A percentile compares a stretch with the other conserved stretches of the same genome.
Conservation (phyloP, 2,329 filamentous ascomycete genomes). For the Ophiosphaerella korrae region DNA sequence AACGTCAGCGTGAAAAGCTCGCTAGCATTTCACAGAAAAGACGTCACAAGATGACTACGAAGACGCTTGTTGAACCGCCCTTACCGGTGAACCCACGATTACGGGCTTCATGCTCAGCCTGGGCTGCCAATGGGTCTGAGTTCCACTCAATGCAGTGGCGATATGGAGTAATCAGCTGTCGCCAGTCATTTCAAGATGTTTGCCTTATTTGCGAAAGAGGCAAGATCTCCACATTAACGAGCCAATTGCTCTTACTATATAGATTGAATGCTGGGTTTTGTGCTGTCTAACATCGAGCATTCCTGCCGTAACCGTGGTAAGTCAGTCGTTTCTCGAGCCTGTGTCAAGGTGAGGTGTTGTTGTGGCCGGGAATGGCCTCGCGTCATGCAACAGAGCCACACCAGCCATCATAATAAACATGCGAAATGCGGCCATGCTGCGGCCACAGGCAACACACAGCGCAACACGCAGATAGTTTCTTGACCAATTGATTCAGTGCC, state of each 20-base stretch:
- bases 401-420: slow-evolving; percentile 44
- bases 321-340: slow-evolving; percentile 21
- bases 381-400: slow-evolving; percentile 35
- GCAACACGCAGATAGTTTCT: slow-evolving; percentile 37
- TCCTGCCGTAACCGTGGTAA: slow-evolving; percentile 17
- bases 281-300: slow-evolving; percentile 12
- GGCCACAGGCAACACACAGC: slow-evolving; percentile 21
- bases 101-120: slow-evolving; percentile 27
- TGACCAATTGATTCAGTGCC: slow-evolving; percentile 35
- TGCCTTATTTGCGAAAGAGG: slow-evolving; percentile 35
- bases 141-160: slow-evolving; percentile 39
- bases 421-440: slow-evolving; percentile 36
- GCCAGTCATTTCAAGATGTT: slow-evolving; percentile 33
- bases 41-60: slow-evolving; percentile 42
- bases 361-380: slow-evolving; percentile 29
- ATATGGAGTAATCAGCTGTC: slow-evolving; percentile 36
- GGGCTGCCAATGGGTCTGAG: slow-evolving; percentile 23
- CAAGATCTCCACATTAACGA: slow-evolving; percentile 32
- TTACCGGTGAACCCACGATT: slow-evolving; percentile 44
- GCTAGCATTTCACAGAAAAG: slow-evolving; percentile 32
- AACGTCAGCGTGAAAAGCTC: slow-evolving; percentile 38
- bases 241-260: slow-evolving; percentile 36
- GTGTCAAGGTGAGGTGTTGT: slow-evolving; percentile 32
- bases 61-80: slow-evolving; percentile 34
- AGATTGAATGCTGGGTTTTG: slow-evolving; percentile 27